A percentile compares a stretch with the other conserved stretches of the same genome.
These are phyloP conservation scores for Closterium sp. DNA, from an alignment of 139 green algal species.

Conservation along the genomic window DNA sequence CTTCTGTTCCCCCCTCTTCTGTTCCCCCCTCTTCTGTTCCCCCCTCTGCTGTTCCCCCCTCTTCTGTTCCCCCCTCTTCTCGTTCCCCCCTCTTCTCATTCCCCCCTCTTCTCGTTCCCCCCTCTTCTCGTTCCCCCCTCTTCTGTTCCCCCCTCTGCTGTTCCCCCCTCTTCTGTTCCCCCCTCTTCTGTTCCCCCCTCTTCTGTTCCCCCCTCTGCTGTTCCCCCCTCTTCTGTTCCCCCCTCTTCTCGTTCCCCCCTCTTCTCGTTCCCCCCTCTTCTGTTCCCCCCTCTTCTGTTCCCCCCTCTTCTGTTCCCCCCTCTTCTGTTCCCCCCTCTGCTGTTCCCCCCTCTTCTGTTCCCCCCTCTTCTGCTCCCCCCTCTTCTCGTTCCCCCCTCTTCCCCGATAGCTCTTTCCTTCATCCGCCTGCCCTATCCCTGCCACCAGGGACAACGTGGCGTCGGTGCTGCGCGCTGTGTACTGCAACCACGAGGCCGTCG, in stretches of 20 bases:
- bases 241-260: conserved; percentile 81
- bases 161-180: conserved; percentile 78
- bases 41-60: too few relatives aligned
- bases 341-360: conserved; percentile 67
- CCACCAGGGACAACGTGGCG: conserved; percentile 64
- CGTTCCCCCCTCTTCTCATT: conserved; percentile 69
- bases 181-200: conserved; percentile 72
- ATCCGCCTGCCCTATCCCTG: conserved; percentile 65
- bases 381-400: conserved; percentile 74
- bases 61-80: conserved; percentile 79
- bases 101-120: conserved; percentile 81
- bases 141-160: conserved; percentile 67
- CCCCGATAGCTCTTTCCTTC: conserved; percentile 61
- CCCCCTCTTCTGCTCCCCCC: conserved; percentile 61
- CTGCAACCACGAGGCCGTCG: conserved; percentile 67
- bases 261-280: conserved; percentile 74
- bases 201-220: conserved; percentile 67
- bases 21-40: conserved; percentile 79
- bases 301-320: conserved; percentile 78
- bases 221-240: too few relatives aligned
- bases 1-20: conserved; percentile 65
- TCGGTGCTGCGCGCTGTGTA: conserved; percentile 69
- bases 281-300: conserved; percentile 63
- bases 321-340: conserved; percentile 72
- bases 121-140: conserved; percentile 74